phyloP scores from a whole-genome alignment of 768 basidiomycete genomes.

The Tricholoma terreum region DNA sequence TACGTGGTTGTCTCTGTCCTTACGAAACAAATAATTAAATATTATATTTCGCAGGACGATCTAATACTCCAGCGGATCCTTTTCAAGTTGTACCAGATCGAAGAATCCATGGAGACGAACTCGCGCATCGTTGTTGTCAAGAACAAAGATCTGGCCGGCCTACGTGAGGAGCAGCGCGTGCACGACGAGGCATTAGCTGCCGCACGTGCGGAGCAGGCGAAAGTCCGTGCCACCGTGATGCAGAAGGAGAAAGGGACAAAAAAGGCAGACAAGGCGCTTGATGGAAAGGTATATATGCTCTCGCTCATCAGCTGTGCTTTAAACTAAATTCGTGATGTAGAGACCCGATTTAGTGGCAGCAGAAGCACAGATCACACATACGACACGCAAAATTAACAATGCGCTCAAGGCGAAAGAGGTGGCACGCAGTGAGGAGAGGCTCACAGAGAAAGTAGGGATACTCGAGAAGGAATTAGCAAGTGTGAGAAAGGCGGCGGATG shows the following conservation, averaged over 20 bases:
- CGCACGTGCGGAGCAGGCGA: conserved; percentile 79
- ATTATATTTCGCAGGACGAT: conserved; percentile 56
- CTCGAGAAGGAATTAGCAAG: conserved; percentile 64
- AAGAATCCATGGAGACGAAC: conserved; percentile 74
- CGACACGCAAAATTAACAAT: conserved; percentile 72
- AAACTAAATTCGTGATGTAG: conserved; percentile 36
- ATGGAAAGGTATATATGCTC: conserved; percentile 60
- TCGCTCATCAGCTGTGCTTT: background rate
- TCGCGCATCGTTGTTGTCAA: conserved; percentile 66
- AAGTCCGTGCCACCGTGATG: conserved; percentile 67
- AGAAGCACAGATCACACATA: conserved; percentile 87
- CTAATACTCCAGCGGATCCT: conserved; percentile 79
- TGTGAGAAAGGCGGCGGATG: conserved; percentile 67
- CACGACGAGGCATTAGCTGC: conserved; percentile 71
- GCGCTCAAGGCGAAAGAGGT: conserved; percentile 63
- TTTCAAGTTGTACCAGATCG: conserved; percentile 88
- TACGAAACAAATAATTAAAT: conserved; percentile 1
- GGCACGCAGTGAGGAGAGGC: conserved; percentile 44
- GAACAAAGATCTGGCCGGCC: conserved; percentile 65
- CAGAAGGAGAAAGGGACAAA: conserved; percentile 88
- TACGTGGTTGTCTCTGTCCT: conserved; percentile 31
- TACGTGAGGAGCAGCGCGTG: conserved; percentile 65
- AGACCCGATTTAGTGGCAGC: conserved; percentile 80
- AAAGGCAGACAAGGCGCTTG: conserved; percentile 85
- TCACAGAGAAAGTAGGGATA: conserved; percentile 47